Evolutionary conservation across 192 early-diverging fungal species (phyloP), one percentile per base, ranked within the genome.

Genomic region (Backusella circina): DNA sequence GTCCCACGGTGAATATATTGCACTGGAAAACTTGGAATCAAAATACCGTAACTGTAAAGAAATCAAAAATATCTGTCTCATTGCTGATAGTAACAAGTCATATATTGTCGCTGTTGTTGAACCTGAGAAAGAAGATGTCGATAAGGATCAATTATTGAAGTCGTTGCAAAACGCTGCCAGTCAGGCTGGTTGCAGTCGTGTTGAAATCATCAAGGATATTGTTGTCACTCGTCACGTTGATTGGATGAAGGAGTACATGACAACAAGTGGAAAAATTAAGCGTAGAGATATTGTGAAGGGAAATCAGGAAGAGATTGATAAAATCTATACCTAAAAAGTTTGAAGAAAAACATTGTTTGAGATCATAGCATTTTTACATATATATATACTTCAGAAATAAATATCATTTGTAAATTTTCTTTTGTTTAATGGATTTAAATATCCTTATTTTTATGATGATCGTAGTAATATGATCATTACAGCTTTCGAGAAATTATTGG

Each of bases 211-310:
- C 4, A 81, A 87, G 15, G 83, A 83, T 23, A 84, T 93, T 6
- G 44, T 83, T 21, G 67, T 95, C 28, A 82, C 81, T 18, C 65
- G 70, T 33, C 86, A 90, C 10, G 78, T 82, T 23, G 92, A 93
- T 87, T 94, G 92, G 69, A 83, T 84, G 28, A 86, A 90, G 79
- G 91, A 93, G 39, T 82, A 92, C 73, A 80, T 92, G 85, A 95
- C 93, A 7, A 90, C 94, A 57, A 92, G 92, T 32, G 89, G 89
- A 80, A 93, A 94, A 77, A 73, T 94, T 65, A 91, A 93, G 76
- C 81, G 93, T 33, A 86, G 84, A n/a, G 88, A 76, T 26, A 70
- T 82, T 16, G 35, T 79, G 15, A 78, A 82, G 16, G 73, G 38
- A 5, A 72, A 72, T 38, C 65, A 82, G 30, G 74, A 82, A 10